Percentiles rank a stretch among this genome's conserved stretches.
phyloP scores from a whole-genome alignment of 148 eudicot genomes.

The Rhododendron williamsianum region DNA sequence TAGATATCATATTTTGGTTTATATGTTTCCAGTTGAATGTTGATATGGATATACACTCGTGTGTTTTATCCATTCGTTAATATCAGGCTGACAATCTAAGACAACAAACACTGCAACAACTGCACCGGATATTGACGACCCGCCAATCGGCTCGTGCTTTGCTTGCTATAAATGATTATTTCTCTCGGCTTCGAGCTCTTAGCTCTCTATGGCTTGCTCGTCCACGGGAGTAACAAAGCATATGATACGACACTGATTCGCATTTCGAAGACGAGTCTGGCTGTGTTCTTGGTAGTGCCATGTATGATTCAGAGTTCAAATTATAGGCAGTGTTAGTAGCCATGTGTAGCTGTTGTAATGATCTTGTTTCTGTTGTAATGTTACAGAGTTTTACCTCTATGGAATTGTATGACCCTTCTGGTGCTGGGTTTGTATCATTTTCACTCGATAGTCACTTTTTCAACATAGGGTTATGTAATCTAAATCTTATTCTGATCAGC shows the following conservation, averaged over 20 bases:
- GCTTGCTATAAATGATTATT: constrained; percentile 37
- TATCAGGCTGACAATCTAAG: constrained; percentile 36
- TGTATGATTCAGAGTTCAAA: neutral
- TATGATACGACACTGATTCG: neutral
- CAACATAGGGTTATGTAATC: constrained; percentile 4
- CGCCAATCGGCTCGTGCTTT: constrained; percentile 44
- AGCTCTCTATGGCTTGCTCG: constrained; percentile 43
- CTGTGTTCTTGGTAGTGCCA: neutral
- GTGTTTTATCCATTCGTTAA: neutral
- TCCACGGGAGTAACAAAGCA: constrained; percentile 27
- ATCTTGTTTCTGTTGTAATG: neutral
- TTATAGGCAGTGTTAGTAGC: neutral
- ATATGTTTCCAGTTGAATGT: neutral
- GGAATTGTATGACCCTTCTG: neutral
- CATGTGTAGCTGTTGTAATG: neutral
- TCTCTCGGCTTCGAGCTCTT: constrained; percentile 39
- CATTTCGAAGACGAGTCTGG: neutral
- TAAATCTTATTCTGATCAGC: neutral
- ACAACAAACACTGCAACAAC: constrained; percentile 40
- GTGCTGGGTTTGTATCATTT: neutral
- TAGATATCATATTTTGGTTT: neutral
- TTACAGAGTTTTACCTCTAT: neutral
- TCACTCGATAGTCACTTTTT: neutral
- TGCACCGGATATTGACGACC: constrained; percentile 39
- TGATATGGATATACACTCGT: neutral